phyloP scores from a whole-genome alignment of 2,329 filamentous ascomycete genomes.

The Phyllosticta paracitricarpa region DNA sequence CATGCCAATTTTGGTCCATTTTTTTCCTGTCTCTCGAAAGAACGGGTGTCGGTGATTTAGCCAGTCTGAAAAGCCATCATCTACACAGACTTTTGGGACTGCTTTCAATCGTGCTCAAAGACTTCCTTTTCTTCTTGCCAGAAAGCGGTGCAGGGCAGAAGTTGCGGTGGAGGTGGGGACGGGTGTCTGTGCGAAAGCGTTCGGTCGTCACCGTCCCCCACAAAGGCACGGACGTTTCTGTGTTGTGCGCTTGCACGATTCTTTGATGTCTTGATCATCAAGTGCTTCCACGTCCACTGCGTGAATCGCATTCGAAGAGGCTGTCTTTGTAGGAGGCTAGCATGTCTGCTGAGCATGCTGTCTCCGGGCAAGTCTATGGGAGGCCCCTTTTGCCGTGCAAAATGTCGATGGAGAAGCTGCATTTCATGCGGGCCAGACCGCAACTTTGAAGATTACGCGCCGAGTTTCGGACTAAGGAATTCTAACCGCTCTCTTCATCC shows the following conservation, averaged over 20 bases:
- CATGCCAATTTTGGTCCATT: neutral
- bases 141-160: neutral
- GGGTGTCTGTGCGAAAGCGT: neutral
- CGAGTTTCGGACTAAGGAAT: neutral
- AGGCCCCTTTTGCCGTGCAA: neutral
- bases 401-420: neutral
- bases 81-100: neutral
- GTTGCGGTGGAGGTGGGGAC: neutral
- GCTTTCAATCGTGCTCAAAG: neutral
- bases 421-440: neutral
- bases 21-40: neutral
- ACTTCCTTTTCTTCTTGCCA: neutral
- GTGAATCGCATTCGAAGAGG: neutral
- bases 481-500: neutral
- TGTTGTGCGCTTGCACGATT: neutral
- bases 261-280: neutral
- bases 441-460: neutral
- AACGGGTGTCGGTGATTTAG: neutral
- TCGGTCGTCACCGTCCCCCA: neutral
- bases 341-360: neutral
- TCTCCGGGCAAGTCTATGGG: neutral
- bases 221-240: neutral
- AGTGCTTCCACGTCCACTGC: neutral
- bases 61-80: neutral
- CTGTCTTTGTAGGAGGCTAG: neutral